Conservation (phyloP, 2,329 filamentous ascomycete species). For the Chaetomium strumarium region DNA sequence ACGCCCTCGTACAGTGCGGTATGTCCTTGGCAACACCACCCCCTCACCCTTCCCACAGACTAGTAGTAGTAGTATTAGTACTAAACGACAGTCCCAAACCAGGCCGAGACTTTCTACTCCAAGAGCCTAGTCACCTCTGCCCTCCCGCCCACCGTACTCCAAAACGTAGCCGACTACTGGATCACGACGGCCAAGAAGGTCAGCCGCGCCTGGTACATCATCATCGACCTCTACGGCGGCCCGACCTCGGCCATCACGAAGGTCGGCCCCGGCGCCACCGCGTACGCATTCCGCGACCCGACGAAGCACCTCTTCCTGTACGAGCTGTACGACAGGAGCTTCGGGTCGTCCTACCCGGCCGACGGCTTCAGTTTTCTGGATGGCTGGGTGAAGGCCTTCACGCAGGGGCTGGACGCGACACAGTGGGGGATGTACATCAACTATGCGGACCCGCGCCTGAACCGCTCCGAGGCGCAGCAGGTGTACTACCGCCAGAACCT, state of each 20-base stretch:
- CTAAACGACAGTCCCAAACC: neutral
- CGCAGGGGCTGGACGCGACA: constrained; percentile 27
- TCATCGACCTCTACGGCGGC: constrained; percentile 33
- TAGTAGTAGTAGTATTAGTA: too few species aligned
- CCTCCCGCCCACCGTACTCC: constrained; percentile 23
- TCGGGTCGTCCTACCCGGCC: constrained; percentile 29
- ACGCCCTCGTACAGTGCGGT: constrained; percentile 21
- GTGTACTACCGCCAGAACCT: constrained; percentile 43
- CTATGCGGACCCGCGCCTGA: constrained; percentile 46
- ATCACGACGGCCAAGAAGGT: constrained; percentile 20
- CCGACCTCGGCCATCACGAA: constrained; percentile 34
- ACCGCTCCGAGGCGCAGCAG: constrained; percentile 41
- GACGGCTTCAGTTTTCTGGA: constrained; percentile 36
- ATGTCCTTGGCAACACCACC: too few species aligned
- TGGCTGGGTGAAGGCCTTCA: constrained; percentile 35
- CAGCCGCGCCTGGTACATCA: constrained; percentile 30
- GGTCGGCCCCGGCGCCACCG: constrained; percentile 25
- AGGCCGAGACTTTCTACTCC: constrained; percentile 30
- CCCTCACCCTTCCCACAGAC: too few species aligned
- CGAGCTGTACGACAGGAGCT: constrained; percentile 41
- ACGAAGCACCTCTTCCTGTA: constrained; percentile 43
- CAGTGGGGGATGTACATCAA: constrained; percentile 47
- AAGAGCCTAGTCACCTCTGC: constrained; percentile 27
- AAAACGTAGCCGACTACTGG: constrained; percentile 28
- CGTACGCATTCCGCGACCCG: constrained; percentile 33